Percentiles rank a stretch among this genome's conserved stretches.
phyloP scores from a whole-genome alignment of 2,329 filamentous ascomycete genomes.

The Teratosphaeria zuluensis region DNA sequence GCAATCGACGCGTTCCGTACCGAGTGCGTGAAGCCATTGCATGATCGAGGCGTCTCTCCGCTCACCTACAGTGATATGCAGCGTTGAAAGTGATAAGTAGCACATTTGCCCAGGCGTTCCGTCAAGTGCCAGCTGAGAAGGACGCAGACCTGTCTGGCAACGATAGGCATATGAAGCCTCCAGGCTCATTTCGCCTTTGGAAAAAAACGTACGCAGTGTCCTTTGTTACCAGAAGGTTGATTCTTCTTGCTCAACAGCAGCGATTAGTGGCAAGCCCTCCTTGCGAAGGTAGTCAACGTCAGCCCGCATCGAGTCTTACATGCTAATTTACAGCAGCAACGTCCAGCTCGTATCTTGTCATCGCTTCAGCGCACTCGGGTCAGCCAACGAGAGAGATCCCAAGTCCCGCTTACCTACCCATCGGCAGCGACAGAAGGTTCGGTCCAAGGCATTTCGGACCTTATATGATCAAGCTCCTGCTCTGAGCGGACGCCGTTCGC shows the following conservation, averaged over 20 bases:
- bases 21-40: neutral
- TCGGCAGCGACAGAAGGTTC: neutral
- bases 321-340: neutral
- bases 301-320: neutral
- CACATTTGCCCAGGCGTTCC: neutral
- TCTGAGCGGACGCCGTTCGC: neutral
- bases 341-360: neutral
- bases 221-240: too few species aligned
- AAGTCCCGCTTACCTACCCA: neutral
- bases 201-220: too few species aligned
- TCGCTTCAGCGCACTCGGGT: neutral
- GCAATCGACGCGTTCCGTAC: neutral
- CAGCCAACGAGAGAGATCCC: neutral
- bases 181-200: too few species aligned
- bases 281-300: neutral
- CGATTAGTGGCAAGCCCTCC: too few species aligned
- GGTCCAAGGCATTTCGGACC: neutral
- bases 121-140: too few species aligned
- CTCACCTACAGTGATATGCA: neutral
- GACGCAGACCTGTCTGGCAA: too few species aligned
- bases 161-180: too few species aligned
- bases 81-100: neutral
- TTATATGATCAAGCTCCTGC: neutral
- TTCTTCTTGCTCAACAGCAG: too few species aligned
- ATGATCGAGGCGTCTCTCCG: neutral